Conservation (phyloP, 176 grass and related monocot genomes). For the Carex parvula region DNA sequence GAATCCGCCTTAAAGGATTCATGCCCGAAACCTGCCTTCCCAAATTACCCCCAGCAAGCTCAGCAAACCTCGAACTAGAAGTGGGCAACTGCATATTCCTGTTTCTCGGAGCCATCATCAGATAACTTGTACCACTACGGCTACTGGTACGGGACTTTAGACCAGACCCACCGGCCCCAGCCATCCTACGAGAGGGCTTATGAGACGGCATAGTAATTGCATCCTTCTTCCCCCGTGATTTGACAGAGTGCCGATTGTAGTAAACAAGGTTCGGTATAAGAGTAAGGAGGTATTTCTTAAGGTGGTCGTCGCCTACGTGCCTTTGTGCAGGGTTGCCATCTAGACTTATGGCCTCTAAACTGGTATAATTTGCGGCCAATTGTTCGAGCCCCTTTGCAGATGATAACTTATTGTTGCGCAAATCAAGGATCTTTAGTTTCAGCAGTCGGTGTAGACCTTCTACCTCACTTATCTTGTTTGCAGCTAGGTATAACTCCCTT, state of each 20-base stretch:
- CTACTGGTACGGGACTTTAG: conserved; percentile 4
- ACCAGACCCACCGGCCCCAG: not conserved
- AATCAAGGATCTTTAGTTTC: conserved; percentile 78
- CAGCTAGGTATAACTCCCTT: conserved; percentile 83
- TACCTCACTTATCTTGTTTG: conserved; percentile 94
- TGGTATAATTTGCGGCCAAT: conserved; percentile 75
- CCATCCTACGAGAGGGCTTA: not conserved
- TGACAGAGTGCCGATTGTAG: conserved; percentile 74
- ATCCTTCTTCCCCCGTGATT: conserved; percentile 71
- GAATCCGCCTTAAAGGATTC: conserved; percentile 8
- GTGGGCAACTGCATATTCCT: conserved; percentile 10
- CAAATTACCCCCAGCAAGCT: not conserved
- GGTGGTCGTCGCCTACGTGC: conserved; percentile 79
- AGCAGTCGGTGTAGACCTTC: conserved; percentile 90
- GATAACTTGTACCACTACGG: not conserved
- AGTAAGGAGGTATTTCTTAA: conserved; percentile 70
- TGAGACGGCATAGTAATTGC: conserved; percentile 8
- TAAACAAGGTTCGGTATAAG: conserved; percentile 67
- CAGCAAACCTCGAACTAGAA: not conserved
- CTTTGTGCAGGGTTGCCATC: conserved; percentile 81
- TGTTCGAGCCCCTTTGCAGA: conserved; percentile 71
- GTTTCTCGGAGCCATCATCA: not conserved
- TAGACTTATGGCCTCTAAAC: conserved; percentile 73
- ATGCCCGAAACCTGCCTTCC: not conserved
- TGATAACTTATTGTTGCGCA: conserved; percentile 71